phyloP scores from a whole-genome alignment of 192 early-diverging fungal genomes.

The Backusella sp. region DNA sequence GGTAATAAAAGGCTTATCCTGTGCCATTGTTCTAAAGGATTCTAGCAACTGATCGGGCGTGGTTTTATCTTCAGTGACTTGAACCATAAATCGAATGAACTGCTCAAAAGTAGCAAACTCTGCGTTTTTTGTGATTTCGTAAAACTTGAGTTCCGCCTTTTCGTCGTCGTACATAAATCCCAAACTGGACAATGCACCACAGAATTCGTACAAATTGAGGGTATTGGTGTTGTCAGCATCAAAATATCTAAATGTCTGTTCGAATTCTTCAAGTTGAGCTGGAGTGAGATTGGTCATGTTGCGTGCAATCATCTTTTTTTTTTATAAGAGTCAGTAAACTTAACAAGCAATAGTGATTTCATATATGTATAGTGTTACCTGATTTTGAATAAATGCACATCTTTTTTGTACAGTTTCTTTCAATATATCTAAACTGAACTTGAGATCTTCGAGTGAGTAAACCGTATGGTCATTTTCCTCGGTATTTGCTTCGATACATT shows the following conservation, averaged over 20 bases:
- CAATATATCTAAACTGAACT: constrained; percentile 80
- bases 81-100: constrained; percentile 85
- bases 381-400: constrained; percentile 90
- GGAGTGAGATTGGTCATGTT: constrained; percentile 93
- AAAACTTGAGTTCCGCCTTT: constrained; percentile 69
- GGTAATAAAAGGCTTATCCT: constrained; percentile 85
- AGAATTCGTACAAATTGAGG: constrained; percentile 78
- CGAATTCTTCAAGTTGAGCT: constrained; percentile 89
- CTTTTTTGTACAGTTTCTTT: constrained; percentile 81
- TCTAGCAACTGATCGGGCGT: constrained; percentile 82
- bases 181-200: constrained; percentile 78
- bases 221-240: constrained; percentile 86
- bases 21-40: constrained; percentile 85
- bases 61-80: constrained; percentile 87
- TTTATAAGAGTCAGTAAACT: neutral
- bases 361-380: constrained; percentile 42
- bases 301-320: constrained; percentile 73
- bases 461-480: constrained; percentile 95
- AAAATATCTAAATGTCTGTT: constrained; percentile 88
- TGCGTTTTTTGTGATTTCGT: constrained; percentile 55
- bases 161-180: constrained; percentile 75
- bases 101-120: constrained; percentile 82
- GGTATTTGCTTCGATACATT: constrained; percentile 81
- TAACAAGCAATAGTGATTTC: neutral
- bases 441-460: constrained; percentile 85